Evolutionary conservation across 345 rosid genomes (phyloP).

Genomic region (Lepidium africanum): DNA sequence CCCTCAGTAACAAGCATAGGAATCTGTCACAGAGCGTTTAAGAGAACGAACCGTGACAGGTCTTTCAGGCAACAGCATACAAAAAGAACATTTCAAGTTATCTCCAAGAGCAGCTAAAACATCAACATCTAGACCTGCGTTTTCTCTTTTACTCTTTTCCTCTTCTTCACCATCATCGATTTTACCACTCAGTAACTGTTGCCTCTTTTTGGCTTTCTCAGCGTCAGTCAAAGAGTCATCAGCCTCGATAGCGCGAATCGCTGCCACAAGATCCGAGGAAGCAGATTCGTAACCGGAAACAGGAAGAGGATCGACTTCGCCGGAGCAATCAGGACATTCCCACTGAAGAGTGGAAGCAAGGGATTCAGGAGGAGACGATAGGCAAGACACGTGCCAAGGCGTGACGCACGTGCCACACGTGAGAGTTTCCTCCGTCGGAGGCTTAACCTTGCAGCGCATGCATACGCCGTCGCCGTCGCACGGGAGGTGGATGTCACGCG

Average conservation of each 20-base stretch:
- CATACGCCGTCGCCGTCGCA: conserved; percentile 61
- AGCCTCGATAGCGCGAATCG: conserved; percentile 37
- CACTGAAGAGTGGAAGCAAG: conserved; percentile 41
- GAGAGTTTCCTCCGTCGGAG: conserved; percentile 40
- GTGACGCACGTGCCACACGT: conserved; percentile 51
- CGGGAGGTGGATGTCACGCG: conserved; percentile 42
- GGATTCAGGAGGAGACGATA: conserved; percentile 37
- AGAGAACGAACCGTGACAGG: conserved; percentile 57
- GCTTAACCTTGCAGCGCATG: conserved; percentile 52
- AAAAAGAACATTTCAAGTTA: conserved; percentile 45
- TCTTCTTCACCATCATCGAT: not conserved
- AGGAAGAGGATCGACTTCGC: not conserved
- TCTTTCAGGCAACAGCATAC: conserved; percentile 53
- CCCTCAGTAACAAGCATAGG: not conserved
- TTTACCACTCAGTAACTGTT: conserved; percentile 31
- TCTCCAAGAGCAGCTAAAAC: conserved; percentile 34
- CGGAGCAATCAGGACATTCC: conserved; percentile 58
- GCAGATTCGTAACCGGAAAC: not conserved
- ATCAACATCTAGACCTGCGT: conserved; percentile 8
- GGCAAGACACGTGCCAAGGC: conserved; percentile 75
- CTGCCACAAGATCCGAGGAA: conserved; percentile 21
- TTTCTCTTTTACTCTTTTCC: not conserved
- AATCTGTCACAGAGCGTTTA: not conserved
- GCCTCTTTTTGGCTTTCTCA: conserved; percentile 50
- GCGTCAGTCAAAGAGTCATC: conserved; percentile 37